Conservation (phyloP, 192 early-diverging fungal species). For the Coemansia sp. region DNA sequence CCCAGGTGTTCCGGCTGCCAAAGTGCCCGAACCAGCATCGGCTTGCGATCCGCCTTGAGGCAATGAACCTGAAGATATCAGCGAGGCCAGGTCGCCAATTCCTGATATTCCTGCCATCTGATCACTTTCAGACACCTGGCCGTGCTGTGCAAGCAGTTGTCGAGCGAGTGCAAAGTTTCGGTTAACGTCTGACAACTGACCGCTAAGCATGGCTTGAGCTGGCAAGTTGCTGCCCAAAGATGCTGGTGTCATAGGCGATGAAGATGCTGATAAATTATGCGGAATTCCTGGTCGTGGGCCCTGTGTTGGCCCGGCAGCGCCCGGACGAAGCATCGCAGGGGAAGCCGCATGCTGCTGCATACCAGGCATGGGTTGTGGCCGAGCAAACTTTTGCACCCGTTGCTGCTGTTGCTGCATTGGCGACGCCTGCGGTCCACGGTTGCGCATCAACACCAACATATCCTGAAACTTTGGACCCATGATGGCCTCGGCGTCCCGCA, state of each 20-base stretch:
- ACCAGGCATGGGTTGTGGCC: background rate
- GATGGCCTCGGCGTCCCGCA: constrained; percentile 35
- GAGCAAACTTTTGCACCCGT: constrained; percentile 3
- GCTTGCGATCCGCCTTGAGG: background rate
- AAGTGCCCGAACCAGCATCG: background rate
- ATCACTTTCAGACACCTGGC: constrained; percentile 4
- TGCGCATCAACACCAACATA: constrained; percentile 36
- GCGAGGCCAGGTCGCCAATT: constrained; percentile 2
- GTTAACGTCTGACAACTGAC: constrained; percentile 6
- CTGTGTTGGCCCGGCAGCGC: constrained; percentile 3
- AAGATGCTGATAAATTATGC: background rate
- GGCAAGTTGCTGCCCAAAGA: constrained; percentile 3
- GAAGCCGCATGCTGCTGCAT: constrained; percentile 4
- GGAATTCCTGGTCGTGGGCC: constrained; percentile 19
- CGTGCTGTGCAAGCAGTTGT: constrained; percentile 19
- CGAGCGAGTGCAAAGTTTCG: constrained; percentile 20
- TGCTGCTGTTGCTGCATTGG: constrained; percentile 14
- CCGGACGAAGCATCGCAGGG: constrained; percentile 7
- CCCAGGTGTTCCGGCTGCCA: background rate
- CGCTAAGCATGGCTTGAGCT: background rate
- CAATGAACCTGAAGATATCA: background rate
- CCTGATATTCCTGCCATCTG: background rate
- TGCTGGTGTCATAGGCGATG: constrained; percentile 8
- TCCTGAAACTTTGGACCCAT: constrained; percentile 47
- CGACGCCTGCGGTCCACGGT: constrained; percentile 10